A percentile compares a stretch with the other conserved stretches of the same genome.
These are phyloP conservation scores for Trapa incisa DNA, from an alignment of 345 rosid species.

Conservation along the genomic window DNA sequence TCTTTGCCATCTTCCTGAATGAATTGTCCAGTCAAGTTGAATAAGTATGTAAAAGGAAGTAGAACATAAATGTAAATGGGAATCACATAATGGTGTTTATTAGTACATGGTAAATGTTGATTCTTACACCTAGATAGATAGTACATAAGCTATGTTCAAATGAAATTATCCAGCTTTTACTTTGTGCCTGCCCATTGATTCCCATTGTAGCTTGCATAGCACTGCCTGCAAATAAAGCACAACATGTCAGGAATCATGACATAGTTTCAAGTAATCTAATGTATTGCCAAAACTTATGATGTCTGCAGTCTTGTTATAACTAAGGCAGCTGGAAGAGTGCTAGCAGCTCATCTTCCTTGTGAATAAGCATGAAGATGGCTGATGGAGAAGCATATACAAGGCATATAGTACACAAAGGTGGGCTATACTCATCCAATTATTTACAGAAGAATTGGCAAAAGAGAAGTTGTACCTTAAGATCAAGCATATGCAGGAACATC, in stretches of 20 bases:
- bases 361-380: not conserved
- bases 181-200: not conserved
- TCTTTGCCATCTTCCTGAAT: not conserved
- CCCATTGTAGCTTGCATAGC: not conserved
- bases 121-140: not conserved
- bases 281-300: not conserved
- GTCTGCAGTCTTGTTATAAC: not conserved
- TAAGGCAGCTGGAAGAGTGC: not conserved
- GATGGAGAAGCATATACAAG: not conserved
- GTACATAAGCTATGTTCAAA: not conserved
- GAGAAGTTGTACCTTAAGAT: constrained; percentile 9
- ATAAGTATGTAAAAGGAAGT: not conserved
- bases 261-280: not conserved
- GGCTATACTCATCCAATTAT: not conserved
- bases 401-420: not conserved
- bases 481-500: constrained; percentile 17
- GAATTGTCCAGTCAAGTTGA: not conserved
- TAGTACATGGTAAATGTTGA: not conserved
- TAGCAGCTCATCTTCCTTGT: not conserved
- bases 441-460: not conserved
- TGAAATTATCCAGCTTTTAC: not conserved
- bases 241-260: not conserved
- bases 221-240: not conserved
- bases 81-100: not conserved
- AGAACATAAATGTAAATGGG: not conserved